phyloP scores from a whole-genome alignment of 768 basidiomycete genomes.

The Leccinum disarticulatum region DNA sequence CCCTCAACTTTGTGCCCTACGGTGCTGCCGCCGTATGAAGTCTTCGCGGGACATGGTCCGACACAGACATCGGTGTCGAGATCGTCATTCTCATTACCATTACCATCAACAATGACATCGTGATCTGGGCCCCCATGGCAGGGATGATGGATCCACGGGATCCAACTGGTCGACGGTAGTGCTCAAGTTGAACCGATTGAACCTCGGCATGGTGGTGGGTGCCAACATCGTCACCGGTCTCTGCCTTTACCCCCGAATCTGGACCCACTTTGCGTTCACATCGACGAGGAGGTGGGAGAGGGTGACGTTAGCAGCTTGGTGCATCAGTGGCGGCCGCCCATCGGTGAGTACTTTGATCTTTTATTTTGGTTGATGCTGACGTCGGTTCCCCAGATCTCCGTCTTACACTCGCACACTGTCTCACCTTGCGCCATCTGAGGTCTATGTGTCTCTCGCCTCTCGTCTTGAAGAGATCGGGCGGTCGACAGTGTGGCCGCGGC shows the following conservation, averaged over 20 bases:
- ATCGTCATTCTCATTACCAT: not conserved
- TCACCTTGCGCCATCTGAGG: too few species aligned
- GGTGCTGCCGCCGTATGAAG: too few species aligned
- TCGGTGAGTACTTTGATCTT: constrained; percentile 44
- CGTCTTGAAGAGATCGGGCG: too few species aligned
- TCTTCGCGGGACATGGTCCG: too few species aligned
- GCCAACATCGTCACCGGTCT: constrained; percentile 5
- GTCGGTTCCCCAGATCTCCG: too few species aligned
- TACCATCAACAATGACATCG: not conserved
- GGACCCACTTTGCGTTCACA: not conserved
- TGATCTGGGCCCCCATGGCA: not conserved
- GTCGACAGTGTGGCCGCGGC: too few species aligned
- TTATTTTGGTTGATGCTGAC: too few species aligned
- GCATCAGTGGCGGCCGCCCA: constrained; percentile 66
- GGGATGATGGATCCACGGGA: not conserved
- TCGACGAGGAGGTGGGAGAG: constrained; percentile 22
- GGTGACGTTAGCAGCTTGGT: constrained; percentile 47
- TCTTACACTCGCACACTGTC: too few species aligned
- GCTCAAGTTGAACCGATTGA: constrained; percentile 26
- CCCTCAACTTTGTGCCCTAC: too few species aligned
- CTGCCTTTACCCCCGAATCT: not conserved
- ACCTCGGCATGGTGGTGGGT: constrained; percentile 26
- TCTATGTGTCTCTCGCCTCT: too few species aligned
- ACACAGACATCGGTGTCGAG: not conserved
- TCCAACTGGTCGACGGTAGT: constrained; percentile 2